Evolutionary conservation across 2,329 filamentous ascomycete genomes (phyloP).

Genomic region (Corinectria fuckeliana): DNA sequence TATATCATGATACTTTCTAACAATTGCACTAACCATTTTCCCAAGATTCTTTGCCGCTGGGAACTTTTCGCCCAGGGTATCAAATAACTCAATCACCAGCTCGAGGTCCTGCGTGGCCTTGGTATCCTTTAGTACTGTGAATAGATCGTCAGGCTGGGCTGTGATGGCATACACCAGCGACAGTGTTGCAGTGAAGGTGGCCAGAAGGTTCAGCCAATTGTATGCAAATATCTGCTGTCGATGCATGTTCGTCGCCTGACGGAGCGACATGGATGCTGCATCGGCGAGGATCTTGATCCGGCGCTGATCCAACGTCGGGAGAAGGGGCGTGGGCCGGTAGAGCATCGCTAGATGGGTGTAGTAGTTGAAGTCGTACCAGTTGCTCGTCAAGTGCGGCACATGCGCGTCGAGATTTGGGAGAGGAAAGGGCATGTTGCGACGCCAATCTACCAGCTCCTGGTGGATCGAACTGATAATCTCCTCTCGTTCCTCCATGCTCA

Average conservation of each 20-base stretch:
- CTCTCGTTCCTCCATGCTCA: constrained; percentile 38
- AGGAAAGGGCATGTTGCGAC: constrained; percentile 52
- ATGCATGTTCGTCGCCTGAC: constrained; percentile 47
- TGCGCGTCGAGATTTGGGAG: constrained; percentile 45
- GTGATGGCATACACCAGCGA: constrained; percentile 53
- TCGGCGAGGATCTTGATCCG: constrained; percentile 47
- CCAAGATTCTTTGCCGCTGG: constrained; percentile 38
- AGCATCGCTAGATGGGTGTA: constrained; percentile 53
- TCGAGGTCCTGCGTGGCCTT: constrained; percentile 42
- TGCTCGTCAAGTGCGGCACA: constrained; percentile 51
- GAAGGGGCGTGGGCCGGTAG: constrained; percentile 52
- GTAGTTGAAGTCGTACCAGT: constrained; percentile 57
- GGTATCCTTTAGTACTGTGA: constrained; percentile 34
- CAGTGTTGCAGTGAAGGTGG: constrained; percentile 50
- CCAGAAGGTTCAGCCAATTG: constrained; percentile 51
- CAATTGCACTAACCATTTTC: constrained; percentile 36
- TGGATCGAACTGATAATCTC: constrained; percentile 45
- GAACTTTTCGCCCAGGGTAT: constrained; percentile 42
- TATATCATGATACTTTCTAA: constrained; percentile 21
- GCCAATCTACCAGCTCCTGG: constrained; percentile 51
- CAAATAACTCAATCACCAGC: constrained; percentile 41
- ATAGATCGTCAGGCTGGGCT: constrained; percentile 44
- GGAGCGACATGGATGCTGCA: constrained; percentile 51
- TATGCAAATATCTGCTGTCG: constrained; percentile 49
- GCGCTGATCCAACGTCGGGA: constrained; percentile 44